These are phyloP conservation scores for Rutidosis leptorrhynchoides DNA, from an alignment of 129 eudicot species.

Conservation along the genomic window DNA sequence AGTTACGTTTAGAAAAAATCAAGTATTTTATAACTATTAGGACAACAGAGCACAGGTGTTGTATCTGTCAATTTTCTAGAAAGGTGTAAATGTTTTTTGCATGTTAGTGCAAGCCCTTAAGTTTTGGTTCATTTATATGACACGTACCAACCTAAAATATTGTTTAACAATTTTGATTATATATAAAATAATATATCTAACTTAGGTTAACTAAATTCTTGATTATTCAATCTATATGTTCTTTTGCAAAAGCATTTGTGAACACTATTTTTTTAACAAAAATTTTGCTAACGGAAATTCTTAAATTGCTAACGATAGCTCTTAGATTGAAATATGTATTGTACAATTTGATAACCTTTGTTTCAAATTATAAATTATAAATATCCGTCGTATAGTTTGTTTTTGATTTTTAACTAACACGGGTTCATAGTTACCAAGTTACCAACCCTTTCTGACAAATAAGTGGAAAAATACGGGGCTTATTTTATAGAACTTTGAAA, in stretches of 20 bases:
- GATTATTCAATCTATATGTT: not conserved
- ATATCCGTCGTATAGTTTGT: too few relatives aligned
- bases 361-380: too few relatives aligned
- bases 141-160: not conserved
- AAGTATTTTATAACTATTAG: too few relatives aligned
- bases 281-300: too few relatives aligned
- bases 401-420: too few relatives aligned
- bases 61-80: conserved; percentile 23
- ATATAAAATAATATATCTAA: not conserved
- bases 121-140: not conserved
- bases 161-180: not conserved
- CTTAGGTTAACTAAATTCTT: not conserved
- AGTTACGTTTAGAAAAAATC: too few relatives aligned
- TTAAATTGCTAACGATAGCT: too few relatives aligned
- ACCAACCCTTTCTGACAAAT: too few relatives aligned
- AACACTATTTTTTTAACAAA: too few relatives aligned
- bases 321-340: too few relatives aligned
- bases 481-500: not conserved
- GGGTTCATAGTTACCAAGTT: too few relatives aligned
- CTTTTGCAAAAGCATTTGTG: not conserved
- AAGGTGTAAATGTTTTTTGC: conserved; percentile 5
- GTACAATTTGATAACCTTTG: too few relatives aligned
- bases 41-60: conserved; percentile 32
- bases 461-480: not conserved
- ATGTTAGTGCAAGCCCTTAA: conserved; percentile 18